phyloP scores from a whole-genome alignment of 495 filamentous ascomycete genomes.

The Tuber aestivum region DNA sequence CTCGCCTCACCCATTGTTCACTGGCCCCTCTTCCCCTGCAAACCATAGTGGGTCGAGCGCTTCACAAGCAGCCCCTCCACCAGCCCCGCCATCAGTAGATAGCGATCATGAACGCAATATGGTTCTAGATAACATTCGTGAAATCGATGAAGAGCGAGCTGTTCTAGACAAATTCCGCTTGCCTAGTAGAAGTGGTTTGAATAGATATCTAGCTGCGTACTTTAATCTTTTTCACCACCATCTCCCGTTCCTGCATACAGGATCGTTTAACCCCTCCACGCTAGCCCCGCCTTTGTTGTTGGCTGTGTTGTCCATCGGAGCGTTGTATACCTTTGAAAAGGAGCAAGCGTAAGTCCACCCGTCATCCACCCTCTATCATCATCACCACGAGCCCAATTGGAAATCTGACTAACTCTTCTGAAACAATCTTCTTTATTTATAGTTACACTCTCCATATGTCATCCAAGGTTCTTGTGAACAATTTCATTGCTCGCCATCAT shows the following conservation, averaged over 20 bases:
- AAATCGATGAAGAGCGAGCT: constrained; percentile 69
- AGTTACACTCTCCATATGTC: constrained; percentile 89
- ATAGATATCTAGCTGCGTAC: constrained; percentile 88
- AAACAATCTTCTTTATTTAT: constrained; percentile 10
- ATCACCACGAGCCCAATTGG: constrained; percentile 21
- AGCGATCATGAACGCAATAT: constrained; percentile 74
- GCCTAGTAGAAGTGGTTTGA: constrained; percentile 67
- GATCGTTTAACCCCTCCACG: constrained; percentile 75
- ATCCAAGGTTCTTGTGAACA: constrained; percentile 91
- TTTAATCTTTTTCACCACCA: constrained; percentile 97
- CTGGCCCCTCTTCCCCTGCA: constrained; percentile 63
- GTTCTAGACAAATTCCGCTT: constrained; percentile 84
- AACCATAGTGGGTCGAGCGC: constrained; percentile 47
- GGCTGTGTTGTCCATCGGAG: constrained; percentile 90
- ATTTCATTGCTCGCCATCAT: constrained; percentile 95
- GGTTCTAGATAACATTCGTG: constrained; percentile 78
- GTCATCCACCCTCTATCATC: neutral
- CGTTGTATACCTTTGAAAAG: constrained; percentile 92
- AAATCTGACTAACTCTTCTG: constrained; percentile 30
- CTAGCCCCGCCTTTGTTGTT: constrained; percentile 76
- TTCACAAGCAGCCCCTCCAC: constrained; percentile 57
- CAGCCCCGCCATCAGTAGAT: constrained; percentile 59
- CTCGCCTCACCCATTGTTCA: constrained; percentile 52
- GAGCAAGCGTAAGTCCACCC: constrained; percentile 62
- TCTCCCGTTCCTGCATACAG: constrained; percentile 89